These are phyloP conservation scores for Coleophoma crateriformis DNA, from an alignment of 2,329 filamentous ascomycete species.

Conservation along the genomic window DNA sequence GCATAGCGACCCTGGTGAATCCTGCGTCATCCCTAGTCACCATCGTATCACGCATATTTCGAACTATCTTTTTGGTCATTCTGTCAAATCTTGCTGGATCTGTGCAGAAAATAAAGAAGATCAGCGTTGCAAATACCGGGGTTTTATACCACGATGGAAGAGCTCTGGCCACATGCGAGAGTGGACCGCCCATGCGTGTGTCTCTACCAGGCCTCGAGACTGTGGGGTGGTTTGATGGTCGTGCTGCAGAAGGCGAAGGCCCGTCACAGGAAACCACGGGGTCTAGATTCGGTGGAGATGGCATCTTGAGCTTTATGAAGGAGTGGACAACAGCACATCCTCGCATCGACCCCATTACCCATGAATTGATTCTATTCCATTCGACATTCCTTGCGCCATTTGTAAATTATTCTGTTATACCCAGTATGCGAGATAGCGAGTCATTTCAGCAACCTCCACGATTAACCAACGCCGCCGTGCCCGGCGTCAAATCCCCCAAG, in stretches of 20 bases:
- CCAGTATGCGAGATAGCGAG: slow-evolving; percentile 26
- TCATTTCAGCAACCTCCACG: slow-evolving; percentile 17
- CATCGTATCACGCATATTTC: slow-evolving; percentile 45
- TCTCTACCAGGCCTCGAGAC: slow-evolving; percentile 60
- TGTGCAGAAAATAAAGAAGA: slow-evolving; percentile 53
- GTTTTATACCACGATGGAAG: slow-evolving; percentile 64
- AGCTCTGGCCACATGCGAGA: slow-evolving; percentile 65
- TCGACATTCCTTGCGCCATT: slow-evolving; percentile 60
- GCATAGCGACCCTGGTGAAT: slow-evolving; percentile 60
- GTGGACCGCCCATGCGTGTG: slow-evolving; percentile 63
- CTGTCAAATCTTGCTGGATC: slow-evolving; percentile 53
- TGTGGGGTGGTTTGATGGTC: slow-evolving; percentile 65
- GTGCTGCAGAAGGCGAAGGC: slow-evolving; percentile 44
- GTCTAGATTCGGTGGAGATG: slow-evolving; percentile 45
- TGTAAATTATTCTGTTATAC: slow-evolving; percentile 59
- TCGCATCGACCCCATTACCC: slow-evolving; percentile 57
- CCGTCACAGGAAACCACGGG: slow-evolving; percentile 36
- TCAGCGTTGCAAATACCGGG: slow-evolving; percentile 66
- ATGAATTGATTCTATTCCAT: slow-evolving; percentile 64
- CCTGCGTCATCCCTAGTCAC: slow-evolving; percentile 46
- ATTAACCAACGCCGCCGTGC: slow-evolving; percentile 47
- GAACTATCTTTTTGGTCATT: slow-evolving; percentile 52
- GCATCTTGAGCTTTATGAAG: slow-evolving; percentile 54
- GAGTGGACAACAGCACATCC: slow-evolving; percentile 70
- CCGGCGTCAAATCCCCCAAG: slow-evolving; percentile 57